Conservation (phyloP, 768 basidiomycete genomes). For the Baorangia bicolor region DNA sequence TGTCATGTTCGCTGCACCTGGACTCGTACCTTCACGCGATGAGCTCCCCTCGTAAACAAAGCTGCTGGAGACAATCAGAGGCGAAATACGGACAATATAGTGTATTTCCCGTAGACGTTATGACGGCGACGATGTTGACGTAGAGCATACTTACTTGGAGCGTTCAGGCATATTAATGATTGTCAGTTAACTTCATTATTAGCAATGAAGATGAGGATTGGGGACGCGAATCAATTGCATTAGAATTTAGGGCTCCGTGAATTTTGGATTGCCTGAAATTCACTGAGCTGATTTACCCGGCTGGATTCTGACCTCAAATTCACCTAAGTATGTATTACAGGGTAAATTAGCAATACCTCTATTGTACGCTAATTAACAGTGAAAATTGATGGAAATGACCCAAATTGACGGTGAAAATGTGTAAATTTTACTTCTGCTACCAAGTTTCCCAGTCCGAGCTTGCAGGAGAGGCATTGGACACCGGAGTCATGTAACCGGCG, state of each 20-base stretch:
- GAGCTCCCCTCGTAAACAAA: conserved; percentile 22
- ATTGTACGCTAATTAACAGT: too few relatives aligned
- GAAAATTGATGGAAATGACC: background rate
- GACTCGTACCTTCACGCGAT: conserved; percentile 32
- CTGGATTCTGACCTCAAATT: background rate
- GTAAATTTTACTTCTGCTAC: background rate
- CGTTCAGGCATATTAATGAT: background rate
- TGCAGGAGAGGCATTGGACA: background rate
- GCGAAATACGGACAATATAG: background rate
- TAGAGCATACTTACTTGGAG: background rate
- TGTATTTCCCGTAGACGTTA: background rate
- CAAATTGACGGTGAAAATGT: background rate
- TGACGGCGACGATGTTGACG: background rate
- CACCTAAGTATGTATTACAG: background rate
- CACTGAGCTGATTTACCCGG: background rate
- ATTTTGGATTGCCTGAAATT: background rate
- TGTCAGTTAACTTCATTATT: background rate
- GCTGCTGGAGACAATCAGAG: background rate
- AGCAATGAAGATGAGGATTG: background rate
- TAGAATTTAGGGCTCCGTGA: too few relatives aligned
- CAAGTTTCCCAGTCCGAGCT: background rate
- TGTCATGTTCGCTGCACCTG: conserved; percentile 31
- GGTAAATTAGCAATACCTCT: background rate
- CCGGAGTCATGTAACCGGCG: too few relatives aligned
- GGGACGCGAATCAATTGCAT: background rate